Base-by-base conservation (phyloP, 257 asterid genomes). In the Anisodus tanguticus region DNA sequence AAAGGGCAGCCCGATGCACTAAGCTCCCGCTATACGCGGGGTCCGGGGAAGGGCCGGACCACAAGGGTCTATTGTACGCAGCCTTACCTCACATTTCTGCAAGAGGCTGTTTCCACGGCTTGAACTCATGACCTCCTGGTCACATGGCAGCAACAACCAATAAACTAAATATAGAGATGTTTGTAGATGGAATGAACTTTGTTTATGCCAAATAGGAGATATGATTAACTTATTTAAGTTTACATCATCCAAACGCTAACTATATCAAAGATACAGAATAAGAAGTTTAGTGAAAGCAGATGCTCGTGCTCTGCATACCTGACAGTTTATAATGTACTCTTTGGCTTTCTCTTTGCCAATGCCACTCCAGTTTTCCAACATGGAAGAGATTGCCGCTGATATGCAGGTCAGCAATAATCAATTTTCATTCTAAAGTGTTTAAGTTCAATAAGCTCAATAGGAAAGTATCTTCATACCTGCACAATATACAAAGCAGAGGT, bases 401-500 rank as follows among this genome's bases (percentile, higher is more conserved):
- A 86, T 76, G 87, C 84, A 57, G 76, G 47, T 68, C 64, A 78
- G 35, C 37, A 13, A 67, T 43, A 82, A 71, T 82, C 81, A 82
- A 15, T 76, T 67, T 77, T 83, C 81, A 37, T 70, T 80, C 82
- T 77, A 82, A 84, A 51, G 64, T 76, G 41, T 57, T 47, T 72
- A 84, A 84, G 82, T 43, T 41, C 49, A 62, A 19, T 47, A n/a
- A 84, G 62, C 66, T 31, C 79, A 68, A 87, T 80, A 16, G 26
- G 17, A 77, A 81, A 77, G 22, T 19, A 67, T 84, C 57, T 55
- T 76, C 86, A 86, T 87, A 92, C 99, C 98, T 62, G 99, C 99
- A 88, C 99, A 97, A 87, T 86, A 97, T 85, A 97, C 95, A 87
- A 97, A 97, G 71, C 98, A 93, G 62, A 97, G 97, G 93, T 97